Evolutionary conservation across 2,329 filamentous ascomycete genomes (phyloP).

Genomic region (Mariannaea sp.): DNA sequence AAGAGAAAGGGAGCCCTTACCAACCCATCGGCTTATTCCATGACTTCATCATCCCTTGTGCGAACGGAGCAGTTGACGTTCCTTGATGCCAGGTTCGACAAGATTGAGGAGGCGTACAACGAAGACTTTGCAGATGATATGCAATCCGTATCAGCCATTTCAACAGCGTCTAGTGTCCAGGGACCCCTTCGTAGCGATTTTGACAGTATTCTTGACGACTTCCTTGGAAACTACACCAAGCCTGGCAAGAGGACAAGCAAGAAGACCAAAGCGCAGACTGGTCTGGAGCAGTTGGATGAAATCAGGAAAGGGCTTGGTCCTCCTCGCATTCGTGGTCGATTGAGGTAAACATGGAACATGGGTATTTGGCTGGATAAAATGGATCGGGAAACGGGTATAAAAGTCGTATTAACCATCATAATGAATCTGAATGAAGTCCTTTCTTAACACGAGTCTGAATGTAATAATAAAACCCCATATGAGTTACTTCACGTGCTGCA

Average conservation of each 20-base stretch:
- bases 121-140: conserved; percentile 56
- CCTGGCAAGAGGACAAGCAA: conserved; percentile 76
- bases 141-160: conserved; percentile 64
- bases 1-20: conserved; percentile 95
- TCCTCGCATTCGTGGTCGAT: conserved; percentile 59
- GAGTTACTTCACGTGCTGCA: too few relatives aligned
- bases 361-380: neutral
- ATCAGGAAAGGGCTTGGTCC: conserved; percentile 80
- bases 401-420: conserved; percentile 3
- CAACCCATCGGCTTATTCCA: conserved; percentile 83
- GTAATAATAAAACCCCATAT: too few relatives aligned
- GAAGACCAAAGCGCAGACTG: conserved; percentile 79
- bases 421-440: conserved; percentile 24
- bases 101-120: conserved; percentile 78
- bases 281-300: conserved; percentile 89
- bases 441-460: too few relatives aligned
- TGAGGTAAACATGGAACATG: conserved; percentile 28
- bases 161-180: conserved; percentile 67
- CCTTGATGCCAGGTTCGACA: conserved; percentile 90
- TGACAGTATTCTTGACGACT: conserved; percentile 90
- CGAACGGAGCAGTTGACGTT: conserved; percentile 86
- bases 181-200: conserved; percentile 78
- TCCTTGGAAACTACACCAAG: conserved; percentile 75
- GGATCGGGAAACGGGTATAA: conserved; percentile 2
- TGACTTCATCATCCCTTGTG: conserved; percentile 86